Evolutionary conservation across 495 filamentous ascomycete genomes (phyloP).

Genomic region (Aspergillus avenaceus): DNA sequence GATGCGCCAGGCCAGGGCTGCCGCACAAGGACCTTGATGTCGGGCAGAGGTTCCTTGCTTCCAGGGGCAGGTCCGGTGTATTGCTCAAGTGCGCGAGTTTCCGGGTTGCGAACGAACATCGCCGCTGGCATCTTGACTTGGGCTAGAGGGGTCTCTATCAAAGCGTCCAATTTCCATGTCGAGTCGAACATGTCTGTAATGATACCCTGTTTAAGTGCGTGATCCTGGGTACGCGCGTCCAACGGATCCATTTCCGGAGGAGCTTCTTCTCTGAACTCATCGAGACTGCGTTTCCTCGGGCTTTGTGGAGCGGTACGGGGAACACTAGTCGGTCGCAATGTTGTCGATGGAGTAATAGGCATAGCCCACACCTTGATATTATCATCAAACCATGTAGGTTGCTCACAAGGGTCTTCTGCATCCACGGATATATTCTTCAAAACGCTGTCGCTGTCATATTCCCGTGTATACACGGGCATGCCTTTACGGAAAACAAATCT

Average conservation of each 20-base stretch:
- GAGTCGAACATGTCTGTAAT: slow-evolving; percentile 82
- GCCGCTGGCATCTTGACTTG: slow-evolving; percentile 64
- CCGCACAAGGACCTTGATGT: slow-evolving; percentile 71
- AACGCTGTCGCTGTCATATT: slow-evolving; percentile 50
- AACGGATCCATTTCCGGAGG: slow-evolving; percentile 3
- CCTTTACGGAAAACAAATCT: slow-evolving; percentile 85
- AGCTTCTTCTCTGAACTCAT: slow-evolving; percentile 46
- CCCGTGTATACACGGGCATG: slow-evolving; percentile 62
- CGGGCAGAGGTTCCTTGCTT: slow-evolving; percentile 40
- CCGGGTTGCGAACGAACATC: slow-evolving; percentile 62
- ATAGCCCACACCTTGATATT: slow-evolving; percentile 82
- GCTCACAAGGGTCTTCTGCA: slow-evolving; percentile 32
- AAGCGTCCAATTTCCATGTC: slow-evolving; percentile 63
- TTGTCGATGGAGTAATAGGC: slow-evolving; percentile 41
- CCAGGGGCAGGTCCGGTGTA: slow-evolving; percentile 66
- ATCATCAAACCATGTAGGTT: slow-evolving; percentile 69
- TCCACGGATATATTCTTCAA: slow-evolving; percentile 11
- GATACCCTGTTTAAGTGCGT: slow-evolving; percentile 52
- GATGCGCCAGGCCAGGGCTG: slow-evolving; percentile 78
- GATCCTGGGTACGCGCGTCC: slow-evolving; percentile 32
- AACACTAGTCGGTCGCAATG: neutral
- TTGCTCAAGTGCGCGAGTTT: slow-evolving; percentile 58
- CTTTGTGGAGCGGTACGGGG: slow-evolving; percentile 22
- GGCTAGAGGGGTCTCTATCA: slow-evolving; percentile 59
- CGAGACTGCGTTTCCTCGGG: slow-evolving; percentile 59